These are phyloP conservation scores for Nakazawaea sp. DNA, from an alignment of 805 yeast species.

Conservation along the genomic window DNA sequence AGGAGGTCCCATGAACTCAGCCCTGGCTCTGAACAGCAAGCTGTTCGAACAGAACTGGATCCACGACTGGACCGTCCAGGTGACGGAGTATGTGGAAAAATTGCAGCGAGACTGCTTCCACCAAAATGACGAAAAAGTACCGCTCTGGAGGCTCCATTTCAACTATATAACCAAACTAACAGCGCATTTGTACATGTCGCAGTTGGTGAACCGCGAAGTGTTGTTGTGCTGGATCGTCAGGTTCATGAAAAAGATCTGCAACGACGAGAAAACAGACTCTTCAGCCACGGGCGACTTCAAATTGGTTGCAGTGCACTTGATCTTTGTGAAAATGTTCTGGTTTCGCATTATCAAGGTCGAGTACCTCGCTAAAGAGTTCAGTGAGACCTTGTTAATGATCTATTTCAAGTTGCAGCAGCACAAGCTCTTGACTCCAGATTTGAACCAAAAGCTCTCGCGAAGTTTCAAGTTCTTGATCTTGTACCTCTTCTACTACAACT, in stretches of 20 bases:
- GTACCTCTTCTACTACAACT: constrained; percentile 39
- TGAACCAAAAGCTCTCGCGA: constrained; percentile 4
- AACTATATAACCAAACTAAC: constrained; percentile 54
- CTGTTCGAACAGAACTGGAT: constrained; percentile 41
- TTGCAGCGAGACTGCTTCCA: constrained; percentile 35
- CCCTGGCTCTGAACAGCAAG: background rate
- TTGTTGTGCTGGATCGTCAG: constrained; percentile 61
- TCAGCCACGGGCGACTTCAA: constrained; percentile 16
- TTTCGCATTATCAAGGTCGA: constrained; percentile 49
- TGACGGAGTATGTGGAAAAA: constrained; percentile 51
- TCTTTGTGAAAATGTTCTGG: constrained; percentile 68
- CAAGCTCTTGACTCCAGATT: constrained; percentile 12
- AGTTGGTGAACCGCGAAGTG: constrained; percentile 51
- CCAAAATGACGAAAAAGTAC: constrained; percentile 14
- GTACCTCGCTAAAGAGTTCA: constrained; percentile 54
- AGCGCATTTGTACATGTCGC: constrained; percentile 63
- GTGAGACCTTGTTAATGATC: constrained; percentile 50
- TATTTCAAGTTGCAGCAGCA: constrained; percentile 24
- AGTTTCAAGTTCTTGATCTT: constrained; percentile 26
- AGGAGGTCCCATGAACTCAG: constrained; percentile 17
- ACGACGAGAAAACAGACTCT: background rate
- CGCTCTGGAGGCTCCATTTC: constrained; percentile 42
- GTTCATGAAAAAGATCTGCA: constrained; percentile 29
- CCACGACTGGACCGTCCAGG: constrained; percentile 86
- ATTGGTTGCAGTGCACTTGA: constrained; percentile 26